Percentiles rank a stretch among this genome's conserved stretches.
Conservation (phyloP, 148 eudicot species). For the Arbutus unedo region DNA sequence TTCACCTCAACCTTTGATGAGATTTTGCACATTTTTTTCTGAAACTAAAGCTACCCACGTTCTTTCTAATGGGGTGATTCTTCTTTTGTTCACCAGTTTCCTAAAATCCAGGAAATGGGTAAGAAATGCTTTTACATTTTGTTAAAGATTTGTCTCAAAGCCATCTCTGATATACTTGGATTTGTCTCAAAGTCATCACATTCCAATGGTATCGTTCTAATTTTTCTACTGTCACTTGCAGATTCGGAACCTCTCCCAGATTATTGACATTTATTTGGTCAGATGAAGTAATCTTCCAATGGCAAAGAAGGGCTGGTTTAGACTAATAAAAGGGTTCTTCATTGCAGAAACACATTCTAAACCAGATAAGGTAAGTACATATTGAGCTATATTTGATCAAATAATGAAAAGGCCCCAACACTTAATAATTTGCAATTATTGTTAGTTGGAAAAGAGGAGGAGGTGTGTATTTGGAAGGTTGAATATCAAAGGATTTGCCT, state of each 20-base stretch:
- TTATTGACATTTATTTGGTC: not conserved
- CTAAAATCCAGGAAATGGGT: not conserved
- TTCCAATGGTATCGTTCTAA: not conserved
- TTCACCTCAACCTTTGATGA: not conserved
- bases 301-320: slow-evolving; percentile 68
- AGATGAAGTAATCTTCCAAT: slow-evolving; percentile 21
- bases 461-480: slow-evolving; percentile 48
- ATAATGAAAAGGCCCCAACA: not conserved
- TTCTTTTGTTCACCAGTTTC: not conserved
- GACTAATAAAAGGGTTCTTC: slow-evolving; percentile 46
- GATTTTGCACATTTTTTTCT: not conserved
- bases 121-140: not conserved
- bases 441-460: slow-evolving; percentile 45
- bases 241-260: not conserved
- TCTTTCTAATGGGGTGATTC: slow-evolving; percentile 8
- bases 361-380: slow-evolving; percentile 40
- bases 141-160: not conserved
- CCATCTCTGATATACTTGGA: not conserved
- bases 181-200: not conserved
- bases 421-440: not conserved
- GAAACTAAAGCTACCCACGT: too few relatives aligned
- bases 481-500: slow-evolving; percentile 31
- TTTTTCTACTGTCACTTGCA: not conserved
- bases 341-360: slow-evolving; percentile 31
- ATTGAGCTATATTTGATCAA: not conserved